Conservation (phyloP, 2,329 filamentous ascomycete species). For the Fusarium lateritium region DNA sequence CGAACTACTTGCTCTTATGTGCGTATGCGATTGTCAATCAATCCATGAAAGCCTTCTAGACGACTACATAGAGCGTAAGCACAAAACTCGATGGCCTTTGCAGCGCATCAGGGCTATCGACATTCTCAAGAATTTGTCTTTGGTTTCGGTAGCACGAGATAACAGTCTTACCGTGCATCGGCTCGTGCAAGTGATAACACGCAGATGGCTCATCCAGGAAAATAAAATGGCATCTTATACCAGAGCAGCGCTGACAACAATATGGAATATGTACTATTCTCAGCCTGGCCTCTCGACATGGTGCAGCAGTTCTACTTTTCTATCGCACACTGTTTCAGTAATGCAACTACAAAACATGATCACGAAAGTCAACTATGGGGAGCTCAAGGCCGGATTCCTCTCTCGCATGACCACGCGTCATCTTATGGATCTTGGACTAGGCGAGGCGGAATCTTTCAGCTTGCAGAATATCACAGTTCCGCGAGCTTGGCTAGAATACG, state of each 20-base stretch:
- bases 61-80: not conserved
- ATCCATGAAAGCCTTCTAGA: not conserved
- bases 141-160: not conserved
- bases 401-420: no score
- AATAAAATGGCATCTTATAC: not conserved
- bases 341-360: no score
- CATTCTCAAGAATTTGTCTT: not conserved
- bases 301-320: no score
- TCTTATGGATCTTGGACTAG: no score
- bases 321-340: no score
- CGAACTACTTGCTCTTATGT: fast-evolving
- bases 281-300: no score
- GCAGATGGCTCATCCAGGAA: not conserved
- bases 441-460: no score
- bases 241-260: not conserved
- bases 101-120: not conserved
- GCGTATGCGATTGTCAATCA: not conserved
- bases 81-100: not conserved
- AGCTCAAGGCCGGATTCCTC: no score
- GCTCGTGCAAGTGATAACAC: not conserved
- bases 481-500: no score
- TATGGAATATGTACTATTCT: not conserved
- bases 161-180: not conserved
- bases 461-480: no score
- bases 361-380: no score